Evolutionary conservation across 495 filamentous ascomycete genomes (phyloP).

Genomic region (Trypethelium eluteriae): DNA sequence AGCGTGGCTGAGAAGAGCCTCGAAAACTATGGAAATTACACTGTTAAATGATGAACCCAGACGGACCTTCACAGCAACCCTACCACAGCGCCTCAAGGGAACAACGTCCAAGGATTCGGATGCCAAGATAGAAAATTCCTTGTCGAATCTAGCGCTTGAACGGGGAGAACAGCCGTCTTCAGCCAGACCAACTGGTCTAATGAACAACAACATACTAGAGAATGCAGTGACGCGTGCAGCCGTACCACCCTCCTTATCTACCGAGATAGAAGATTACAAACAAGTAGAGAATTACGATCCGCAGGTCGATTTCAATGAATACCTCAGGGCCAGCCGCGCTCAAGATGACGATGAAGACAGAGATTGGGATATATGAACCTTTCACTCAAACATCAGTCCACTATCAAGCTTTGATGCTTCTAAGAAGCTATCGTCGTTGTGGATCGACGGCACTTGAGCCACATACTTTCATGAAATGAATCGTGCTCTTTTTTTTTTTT

Average conservation of each 20-base stretch:
- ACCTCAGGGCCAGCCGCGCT: neutral
- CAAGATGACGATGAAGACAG: constrained; percentile 7
- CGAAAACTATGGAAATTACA: constrained; percentile 27
- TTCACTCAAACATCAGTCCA: neutral
- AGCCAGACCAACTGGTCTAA: constrained; percentile 23
- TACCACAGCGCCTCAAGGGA: constrained; percentile 18
- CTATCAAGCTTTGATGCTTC: neutral
- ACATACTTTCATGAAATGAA: too few relatives aligned
- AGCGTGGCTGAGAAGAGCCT: constrained; percentile 60
- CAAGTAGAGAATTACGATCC: neutral
- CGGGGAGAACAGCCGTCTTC: constrained; percentile 41
- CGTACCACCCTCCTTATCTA: constrained; percentile 27
- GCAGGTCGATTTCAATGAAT: constrained; percentile 2
- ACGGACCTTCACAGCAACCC: constrained; percentile 9
- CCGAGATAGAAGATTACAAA: neutral
- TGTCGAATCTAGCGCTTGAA: constrained; percentile 45
- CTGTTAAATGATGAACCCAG: constrained; percentile 28
- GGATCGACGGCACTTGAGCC: too few relatives aligned
- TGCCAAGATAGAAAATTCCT: constrained; percentile 19
- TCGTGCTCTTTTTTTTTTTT: too few relatives aligned
- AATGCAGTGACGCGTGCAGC: constrained; percentile 33
- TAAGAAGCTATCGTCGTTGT: neutral
- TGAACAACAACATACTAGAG: constrained; percentile 45
- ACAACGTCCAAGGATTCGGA: constrained; percentile 24
- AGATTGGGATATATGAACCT: constrained; percentile 2